Evolutionary conservation across 2,329 filamentous ascomycete genomes (phyloP), one percentile per base, ranked within the genome.

Genomic region (Didymella lethalis): DNA sequence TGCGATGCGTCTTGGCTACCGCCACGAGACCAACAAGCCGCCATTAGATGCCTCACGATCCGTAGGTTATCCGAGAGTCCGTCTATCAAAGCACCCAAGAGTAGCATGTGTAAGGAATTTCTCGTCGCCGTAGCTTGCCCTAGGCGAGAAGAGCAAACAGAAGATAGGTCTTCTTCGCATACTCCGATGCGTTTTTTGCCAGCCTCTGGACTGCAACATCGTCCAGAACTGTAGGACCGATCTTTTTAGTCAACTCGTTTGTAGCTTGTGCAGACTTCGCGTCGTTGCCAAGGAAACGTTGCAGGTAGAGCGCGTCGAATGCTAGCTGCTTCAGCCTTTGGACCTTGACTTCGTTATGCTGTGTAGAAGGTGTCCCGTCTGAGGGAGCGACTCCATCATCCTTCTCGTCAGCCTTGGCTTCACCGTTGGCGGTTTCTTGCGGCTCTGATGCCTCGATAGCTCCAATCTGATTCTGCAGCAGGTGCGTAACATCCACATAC

Each of bases 91-190:
- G 32, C 26, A 16, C 32, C 32, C 14, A 16, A 16, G 32, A 16
- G 12, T 16, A 10, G 7, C 12, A 14, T 34, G 32, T 8, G 16
- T 7, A 4, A 36, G 2, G 10, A 16, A n/a, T 16, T 28, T 28
- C 20, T 7, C 20, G 2, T 7, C 32, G 40, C 23, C 6, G 18
- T 25, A 46, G 1, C 11, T 7, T 23, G 3, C 20, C 45, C 61
- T 63, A 75, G 4, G 69, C 65, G 64, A 97, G 78, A 56, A 96
- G 79, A 2, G 90, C 92, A 78, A 97, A 97, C 26, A 97, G 77
- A 63, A 97, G 77, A 74, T 86, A 89, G 11, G 91, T 95, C 69
- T 90, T 87, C 80, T 90, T 91, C 87, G 91, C 95, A 75, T 95
- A 96, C 50, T 93, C 91, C 45, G 83, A 81, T 6, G 91, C 86